Evolutionary conservation across 768 basidiomycete genomes (phyloP).

Genomic region (Xerocomus spinulosus): DNA sequence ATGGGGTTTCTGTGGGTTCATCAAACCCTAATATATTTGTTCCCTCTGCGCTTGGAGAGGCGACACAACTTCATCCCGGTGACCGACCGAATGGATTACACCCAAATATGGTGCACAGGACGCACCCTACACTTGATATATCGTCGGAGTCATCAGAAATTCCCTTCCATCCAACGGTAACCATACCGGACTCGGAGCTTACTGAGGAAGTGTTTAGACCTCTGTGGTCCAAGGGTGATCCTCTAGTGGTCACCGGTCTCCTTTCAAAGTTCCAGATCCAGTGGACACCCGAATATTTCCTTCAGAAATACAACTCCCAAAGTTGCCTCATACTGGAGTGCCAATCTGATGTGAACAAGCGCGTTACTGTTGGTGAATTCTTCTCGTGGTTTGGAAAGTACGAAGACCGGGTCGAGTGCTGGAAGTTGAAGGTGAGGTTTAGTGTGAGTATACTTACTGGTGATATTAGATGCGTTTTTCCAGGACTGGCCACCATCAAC

Average conservation of each 20-base stretch:
- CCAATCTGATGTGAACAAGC: constrained; percentile 61
- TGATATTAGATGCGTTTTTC: constrained; percentile 6
- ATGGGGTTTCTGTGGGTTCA: constrained; percentile 10
- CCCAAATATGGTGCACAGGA: neutral
- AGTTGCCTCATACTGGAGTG: constrained; percentile 77
- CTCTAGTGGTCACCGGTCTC: constrained; percentile 72
- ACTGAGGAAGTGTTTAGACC: constrained; percentile 57
- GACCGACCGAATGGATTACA: constrained; percentile 7
- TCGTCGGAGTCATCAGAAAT: constrained; percentile 30
- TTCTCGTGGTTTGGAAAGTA: constrained; percentile 75
- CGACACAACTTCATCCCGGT: neutral
- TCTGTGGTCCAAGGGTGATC: constrained; percentile 71
- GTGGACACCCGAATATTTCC: constrained; percentile 86
- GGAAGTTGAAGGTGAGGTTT: constrained; percentile 70
- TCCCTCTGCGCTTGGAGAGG: constrained; percentile 11
- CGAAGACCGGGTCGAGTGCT: constrained; percentile 48
- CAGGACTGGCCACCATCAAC: constrained; percentile 91
- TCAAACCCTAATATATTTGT: constrained; percentile 2
- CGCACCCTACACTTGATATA: constrained; percentile 5
- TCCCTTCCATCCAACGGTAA: constrained; percentile 43
- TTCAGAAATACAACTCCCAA: constrained; percentile 58
- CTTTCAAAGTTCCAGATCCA: constrained; percentile 55
- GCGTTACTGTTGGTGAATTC: constrained; percentile 70
- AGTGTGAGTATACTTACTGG: neutral
- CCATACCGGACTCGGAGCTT: constrained; percentile 46